A percentile compares a stretch with the other conserved stretches of the same genome.
Evolutionary conservation across 164 flowering plant genomes (phyloP).

Genomic region (Buxus sempervirens): DNA sequence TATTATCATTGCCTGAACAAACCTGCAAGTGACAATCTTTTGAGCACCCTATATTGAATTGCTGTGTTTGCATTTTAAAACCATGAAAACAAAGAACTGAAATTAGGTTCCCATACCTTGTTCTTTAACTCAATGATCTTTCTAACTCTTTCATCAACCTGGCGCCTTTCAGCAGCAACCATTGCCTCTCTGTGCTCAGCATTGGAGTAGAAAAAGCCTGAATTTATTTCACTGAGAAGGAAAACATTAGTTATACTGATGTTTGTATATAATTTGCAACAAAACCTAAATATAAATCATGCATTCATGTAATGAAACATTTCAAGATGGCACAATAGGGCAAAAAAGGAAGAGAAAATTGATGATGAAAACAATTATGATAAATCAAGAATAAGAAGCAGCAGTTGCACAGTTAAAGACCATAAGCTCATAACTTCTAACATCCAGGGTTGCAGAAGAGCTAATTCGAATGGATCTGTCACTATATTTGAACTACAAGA

Average conservation of each 20-base stretch:
- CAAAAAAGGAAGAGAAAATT: not conserved
- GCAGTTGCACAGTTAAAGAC: no score
- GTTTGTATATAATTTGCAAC: not conserved
- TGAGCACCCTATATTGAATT: not conserved
- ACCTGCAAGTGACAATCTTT: constrained; percentile 47
- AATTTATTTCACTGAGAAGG: constrained; percentile 85
- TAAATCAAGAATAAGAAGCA: no score
- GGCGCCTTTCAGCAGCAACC: constrained; percentile 96
- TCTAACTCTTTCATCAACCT: constrained; percentile 87
- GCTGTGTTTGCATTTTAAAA: not conserved
- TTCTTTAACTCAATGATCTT: constrained; percentile 90
- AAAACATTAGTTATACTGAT: constrained; percentile 14
- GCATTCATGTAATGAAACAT: not conserved
- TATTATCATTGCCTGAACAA: constrained; percentile 70
- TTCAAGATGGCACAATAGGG: not conserved
- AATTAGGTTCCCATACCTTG: constrained; percentile 40
- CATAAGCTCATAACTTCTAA: no score
- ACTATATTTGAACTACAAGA: no score
- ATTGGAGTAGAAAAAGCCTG: constrained; percentile 98
- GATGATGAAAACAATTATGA: no score
- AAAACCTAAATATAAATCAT: not conserved
- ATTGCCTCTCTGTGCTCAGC: constrained; percentile 98
- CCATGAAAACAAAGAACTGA: not conserved
- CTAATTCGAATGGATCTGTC: no score
- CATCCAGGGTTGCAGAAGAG: no score